A percentile compares a stretch with the other conserved stretches of the same genome.
Evolutionary conservation across 208 protist species (phyloP).

Genomic region (Trypanosomatidae sp.): DNA sequence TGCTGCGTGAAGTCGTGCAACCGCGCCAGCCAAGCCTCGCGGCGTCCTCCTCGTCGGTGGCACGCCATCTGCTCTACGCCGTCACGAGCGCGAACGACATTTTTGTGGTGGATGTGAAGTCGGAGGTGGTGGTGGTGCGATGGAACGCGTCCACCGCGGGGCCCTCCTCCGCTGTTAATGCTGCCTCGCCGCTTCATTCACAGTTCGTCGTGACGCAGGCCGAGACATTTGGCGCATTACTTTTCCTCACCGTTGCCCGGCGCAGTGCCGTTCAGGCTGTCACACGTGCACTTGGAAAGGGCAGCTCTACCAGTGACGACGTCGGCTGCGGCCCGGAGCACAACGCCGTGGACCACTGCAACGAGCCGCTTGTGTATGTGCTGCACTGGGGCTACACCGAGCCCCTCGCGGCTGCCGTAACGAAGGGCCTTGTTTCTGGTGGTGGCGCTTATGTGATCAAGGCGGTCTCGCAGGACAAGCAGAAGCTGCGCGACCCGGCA

Average conservation of each 20-base stretch:
- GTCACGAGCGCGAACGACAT: constrained; percentile 32
- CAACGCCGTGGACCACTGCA: constrained; percentile 12
- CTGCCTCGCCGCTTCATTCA: constrained; percentile 15
- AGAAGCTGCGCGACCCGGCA: not conserved
- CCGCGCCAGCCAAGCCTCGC: constrained; percentile 14
- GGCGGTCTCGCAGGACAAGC: constrained; percentile 3
- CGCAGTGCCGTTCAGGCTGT: constrained; percentile 7
- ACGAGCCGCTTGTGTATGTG: constrained; percentile 31
- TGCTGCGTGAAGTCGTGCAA: constrained; percentile 31
- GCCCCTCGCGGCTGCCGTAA: constrained; percentile 15
- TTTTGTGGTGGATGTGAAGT: constrained; percentile 29
- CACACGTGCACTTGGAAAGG: not conserved
- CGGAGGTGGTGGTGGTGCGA: constrained; percentile 22
- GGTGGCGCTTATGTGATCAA: constrained; percentile 33
- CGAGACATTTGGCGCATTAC: constrained; percentile 30
- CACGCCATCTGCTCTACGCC: constrained; percentile 27
- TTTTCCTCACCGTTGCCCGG: constrained; percentile 30
- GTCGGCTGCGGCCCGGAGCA: constrained; percentile 11
- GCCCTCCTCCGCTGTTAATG: not conserved
- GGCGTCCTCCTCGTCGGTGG: not conserved
- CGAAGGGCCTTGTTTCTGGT: constrained; percentile 10
- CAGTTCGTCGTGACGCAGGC: constrained; percentile 27
- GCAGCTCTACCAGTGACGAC: not conserved
- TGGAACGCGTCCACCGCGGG: constrained; percentile 14
- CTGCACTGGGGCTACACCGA: constrained; percentile 31